These are phyloP conservation scores for Scleromitrula shiraiana DNA, from an alignment of 2,329 filamentous ascomycete species.

Conservation along the genomic window DNA sequence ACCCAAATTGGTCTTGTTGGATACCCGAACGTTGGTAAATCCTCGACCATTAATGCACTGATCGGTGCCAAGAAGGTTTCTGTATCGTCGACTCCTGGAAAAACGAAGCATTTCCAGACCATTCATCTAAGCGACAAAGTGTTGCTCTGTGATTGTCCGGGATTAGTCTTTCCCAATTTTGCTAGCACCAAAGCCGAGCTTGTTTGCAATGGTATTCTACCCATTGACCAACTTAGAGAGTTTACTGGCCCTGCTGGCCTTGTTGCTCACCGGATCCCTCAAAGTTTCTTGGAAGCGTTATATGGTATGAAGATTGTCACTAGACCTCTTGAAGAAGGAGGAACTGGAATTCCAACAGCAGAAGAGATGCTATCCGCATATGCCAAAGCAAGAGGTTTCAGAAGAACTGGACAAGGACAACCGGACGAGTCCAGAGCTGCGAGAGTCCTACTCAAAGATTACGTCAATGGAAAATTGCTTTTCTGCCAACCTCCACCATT, in stretches of 20 bases:
- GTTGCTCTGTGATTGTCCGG: constrained; percentile 92
- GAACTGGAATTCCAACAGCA: constrained; percentile 76
- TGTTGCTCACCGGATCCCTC: constrained; percentile 77
- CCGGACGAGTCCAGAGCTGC: constrained; percentile 91
- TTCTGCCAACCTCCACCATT: constrained; percentile 82
- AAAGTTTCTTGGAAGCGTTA: constrained; percentile 80
- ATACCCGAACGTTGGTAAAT: constrained; percentile 98
- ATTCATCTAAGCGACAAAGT: constrained; percentile 88
- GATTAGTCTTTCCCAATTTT: constrained; percentile 97
- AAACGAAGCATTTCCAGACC: constrained; percentile 99
- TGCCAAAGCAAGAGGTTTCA: constrained; percentile 81
- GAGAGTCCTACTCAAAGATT: constrained; percentile 87
- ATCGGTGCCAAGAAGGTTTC: constrained; percentile 98
- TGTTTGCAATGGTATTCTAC: constrained; percentile 88
- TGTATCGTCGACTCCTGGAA: constrained; percentile 92
- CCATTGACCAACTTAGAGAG: constrained; percentile 93
- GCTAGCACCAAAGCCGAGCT: constrained; percentile 93
- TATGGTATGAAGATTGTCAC: constrained; percentile 88
- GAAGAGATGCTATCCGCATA: constrained; percentile 82
- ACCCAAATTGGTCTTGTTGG: constrained; percentile 89
- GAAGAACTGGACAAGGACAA: constrained; percentile 79
- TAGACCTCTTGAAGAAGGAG: constrained; percentile 80
- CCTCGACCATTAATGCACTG: constrained; percentile 97
- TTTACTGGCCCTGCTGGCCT: constrained; percentile 80
- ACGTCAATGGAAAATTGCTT: constrained; percentile 90